Conservation (phyloP, 1,284 basidiomycete species). For the Ceratobasidium sp. region DNA sequence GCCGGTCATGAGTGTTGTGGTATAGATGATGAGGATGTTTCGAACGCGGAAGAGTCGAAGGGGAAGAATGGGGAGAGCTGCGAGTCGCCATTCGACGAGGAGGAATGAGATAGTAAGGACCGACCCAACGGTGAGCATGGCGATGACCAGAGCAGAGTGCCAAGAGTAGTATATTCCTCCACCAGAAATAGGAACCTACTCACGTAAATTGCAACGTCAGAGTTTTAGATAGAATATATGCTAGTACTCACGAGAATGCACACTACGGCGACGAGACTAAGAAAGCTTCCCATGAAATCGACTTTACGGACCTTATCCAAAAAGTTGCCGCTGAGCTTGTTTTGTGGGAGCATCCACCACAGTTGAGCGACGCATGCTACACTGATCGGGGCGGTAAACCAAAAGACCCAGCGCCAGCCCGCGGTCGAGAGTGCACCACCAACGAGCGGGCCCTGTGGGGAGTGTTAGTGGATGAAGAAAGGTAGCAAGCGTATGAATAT, state of each 20-base stretch:
- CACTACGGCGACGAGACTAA: slow-evolving; percentile 33
- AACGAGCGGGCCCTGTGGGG: slow-evolving; percentile 27
- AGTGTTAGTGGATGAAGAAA: neutral
- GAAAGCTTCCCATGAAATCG: slow-evolving; percentile 33
- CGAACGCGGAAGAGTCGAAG: slow-evolving; percentile 29
- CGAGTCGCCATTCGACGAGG: slow-evolving; percentile 38
- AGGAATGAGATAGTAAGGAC: slow-evolving; percentile 28
- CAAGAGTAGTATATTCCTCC: slow-evolving; percentile 41
- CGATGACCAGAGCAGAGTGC: slow-evolving; percentile 36
- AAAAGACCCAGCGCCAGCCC: slow-evolving; percentile 42
- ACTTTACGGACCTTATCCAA: slow-evolving; percentile 37
- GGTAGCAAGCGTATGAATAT: neutral
- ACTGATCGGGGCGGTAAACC: slow-evolving; percentile 40
- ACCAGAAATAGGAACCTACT: slow-evolving; percentile 35
- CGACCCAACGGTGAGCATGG: slow-evolving; percentile 32
- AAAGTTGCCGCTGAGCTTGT: slow-evolving; percentile 35
- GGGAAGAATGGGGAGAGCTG: slow-evolving; percentile 34
- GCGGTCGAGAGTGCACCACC: slow-evolving; percentile 40
- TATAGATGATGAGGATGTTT: slow-evolving; percentile 39
- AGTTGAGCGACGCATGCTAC: slow-evolving; percentile 30
- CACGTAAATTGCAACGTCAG: neutral
- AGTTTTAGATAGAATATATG: neutral
- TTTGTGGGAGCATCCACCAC: slow-evolving; percentile 41
- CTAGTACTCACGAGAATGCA: slow-evolving; percentile 18
- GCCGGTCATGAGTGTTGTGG: slow-evolving; percentile 35